Percentiles rank a stretch among this genome's conserved stretches.
These are phyloP conservation scores for Diaporthe caulivora DNA, from an alignment of 2,329 filamentous ascomycete genomes.

Conservation along the genomic window DNA sequence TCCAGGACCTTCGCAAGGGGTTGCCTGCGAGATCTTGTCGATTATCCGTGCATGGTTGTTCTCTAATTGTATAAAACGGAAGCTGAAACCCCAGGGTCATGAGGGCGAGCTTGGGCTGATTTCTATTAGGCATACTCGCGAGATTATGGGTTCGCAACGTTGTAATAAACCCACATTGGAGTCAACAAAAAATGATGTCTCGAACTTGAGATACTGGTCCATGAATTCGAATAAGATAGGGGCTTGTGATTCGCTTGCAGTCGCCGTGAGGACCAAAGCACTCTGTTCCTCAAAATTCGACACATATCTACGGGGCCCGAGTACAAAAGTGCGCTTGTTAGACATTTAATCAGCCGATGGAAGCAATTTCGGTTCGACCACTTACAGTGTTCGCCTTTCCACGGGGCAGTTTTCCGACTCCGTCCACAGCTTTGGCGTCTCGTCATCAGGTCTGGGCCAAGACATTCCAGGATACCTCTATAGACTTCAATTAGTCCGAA, in stretches of 20 bases:
- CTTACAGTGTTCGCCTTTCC: slow-evolving; percentile 20
- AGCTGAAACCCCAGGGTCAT: neutral
- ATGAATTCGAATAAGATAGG: slow-evolving; percentile 12
- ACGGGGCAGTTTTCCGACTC: neutral
- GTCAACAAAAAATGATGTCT: neutral
- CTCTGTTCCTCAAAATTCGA: neutral
- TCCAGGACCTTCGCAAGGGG: neutral
- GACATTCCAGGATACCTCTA: neutral
- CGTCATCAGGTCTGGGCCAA: fast-evolving
- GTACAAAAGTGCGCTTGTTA: fast-evolving
- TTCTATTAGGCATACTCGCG: neutral
- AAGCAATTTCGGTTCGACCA: too few species aligned
- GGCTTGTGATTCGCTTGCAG: slow-evolving; percentile 7
- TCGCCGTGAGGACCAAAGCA: neutral
- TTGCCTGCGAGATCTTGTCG: neutral
- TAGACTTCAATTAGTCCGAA: neutral
- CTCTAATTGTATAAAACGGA: neutral
- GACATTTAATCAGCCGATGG: neutral
- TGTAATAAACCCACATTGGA: neutral
- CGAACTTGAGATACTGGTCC: neutral
- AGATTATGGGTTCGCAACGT: too few species aligned
- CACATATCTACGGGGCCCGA: neutral
- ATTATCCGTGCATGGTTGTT: neutral
- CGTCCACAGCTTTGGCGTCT: neutral
- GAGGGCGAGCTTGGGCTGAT: neutral